Conservation (phyloP, 345 rosid genomes). For the Atalantia buxifolia region DNA sequence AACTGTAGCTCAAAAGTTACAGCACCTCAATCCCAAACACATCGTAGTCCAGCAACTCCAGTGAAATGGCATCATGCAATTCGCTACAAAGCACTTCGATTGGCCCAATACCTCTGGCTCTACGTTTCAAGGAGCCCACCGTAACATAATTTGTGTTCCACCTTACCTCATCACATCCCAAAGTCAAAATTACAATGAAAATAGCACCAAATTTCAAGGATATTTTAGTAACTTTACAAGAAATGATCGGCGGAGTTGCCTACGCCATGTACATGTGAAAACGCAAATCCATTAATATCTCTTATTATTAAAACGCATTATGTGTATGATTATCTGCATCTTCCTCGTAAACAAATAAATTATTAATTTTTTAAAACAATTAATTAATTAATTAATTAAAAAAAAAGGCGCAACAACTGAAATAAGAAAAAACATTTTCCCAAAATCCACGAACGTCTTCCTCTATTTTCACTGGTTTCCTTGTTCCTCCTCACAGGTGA, state of each 20-base stretch:
- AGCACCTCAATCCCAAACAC: too few species aligned
- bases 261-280: not conserved
- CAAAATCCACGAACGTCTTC: not conserved
- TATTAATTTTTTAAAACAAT: not conserved
- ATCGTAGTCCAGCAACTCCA: not conserved
- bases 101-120: too few species aligned
- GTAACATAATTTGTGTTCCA: not conserved
- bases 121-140: not conserved
- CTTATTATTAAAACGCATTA: not conserved
- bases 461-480: slow-evolving; percentile 2
- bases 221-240: not conserved
- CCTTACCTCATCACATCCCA: not conserved
- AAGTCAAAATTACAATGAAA: not conserved
- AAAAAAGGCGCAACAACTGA: not conserved
- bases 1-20: too few species aligned
- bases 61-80: not conserved
- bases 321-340: not conserved
- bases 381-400: not conserved
- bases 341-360: not conserved
- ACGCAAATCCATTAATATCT: not conserved
- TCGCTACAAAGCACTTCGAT: not conserved
- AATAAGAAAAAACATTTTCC: slow-evolving; percentile 7
- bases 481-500: slow-evolving; percentile 6
- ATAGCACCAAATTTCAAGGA: not conserved
- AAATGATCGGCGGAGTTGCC: slow-evolving; percentile 3